Base-by-base conservation (phyloP, 257 asterid genomes). In the Salvia miltiorrhiza region DNA sequence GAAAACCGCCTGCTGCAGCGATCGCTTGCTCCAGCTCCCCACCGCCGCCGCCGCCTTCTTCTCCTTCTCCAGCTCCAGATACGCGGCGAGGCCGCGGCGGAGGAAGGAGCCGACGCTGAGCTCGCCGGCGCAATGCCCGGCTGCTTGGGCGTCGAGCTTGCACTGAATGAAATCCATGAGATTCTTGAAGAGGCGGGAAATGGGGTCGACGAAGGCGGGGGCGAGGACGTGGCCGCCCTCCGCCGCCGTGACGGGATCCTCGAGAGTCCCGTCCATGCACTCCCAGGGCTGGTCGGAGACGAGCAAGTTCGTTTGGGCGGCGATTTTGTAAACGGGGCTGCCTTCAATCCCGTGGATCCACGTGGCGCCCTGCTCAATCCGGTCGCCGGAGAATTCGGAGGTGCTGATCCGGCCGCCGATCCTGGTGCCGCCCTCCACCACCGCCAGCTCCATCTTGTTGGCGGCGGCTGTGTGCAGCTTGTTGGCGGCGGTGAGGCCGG, bases 291-390 rank as follows among this genome's bases (percentile, higher is more conserved):
- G 64, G 19, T 81, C 66, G 1, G 95, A 85, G 6, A 59, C 59
- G 7, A 92, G 74, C 0, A 85, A 75, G 10, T 65, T 43, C 1
- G 70, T 78, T 7, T 84, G 83, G 19, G 62, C 61, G 9, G 97
- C 97, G 9, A 92, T 90, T 73, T 85, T 73, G 52, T 88, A 76
- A 65, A 92, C 66, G 7, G 97, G 98, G 72, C 94, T 92, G 1
- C 90, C 91, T 9, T 79, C 87, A 55, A 92, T 84, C 9, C 98
- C 98, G 54, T 92, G 98, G 85, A 92, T 92, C 98, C 98, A 90
- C 6, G 97, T 92, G 17, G 96, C 98, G 2, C 98, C 98, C 50
- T 73, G 82, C 86, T 92, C 98, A 66, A 92, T 76, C 76, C 90
- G 73, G 78, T 86, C 97, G 55, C 98, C 97, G 73, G 81, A 63